phyloP scores from a whole-genome alignment of 768 basidiomycete genomes.

The Kwoniella pini region DNA sequence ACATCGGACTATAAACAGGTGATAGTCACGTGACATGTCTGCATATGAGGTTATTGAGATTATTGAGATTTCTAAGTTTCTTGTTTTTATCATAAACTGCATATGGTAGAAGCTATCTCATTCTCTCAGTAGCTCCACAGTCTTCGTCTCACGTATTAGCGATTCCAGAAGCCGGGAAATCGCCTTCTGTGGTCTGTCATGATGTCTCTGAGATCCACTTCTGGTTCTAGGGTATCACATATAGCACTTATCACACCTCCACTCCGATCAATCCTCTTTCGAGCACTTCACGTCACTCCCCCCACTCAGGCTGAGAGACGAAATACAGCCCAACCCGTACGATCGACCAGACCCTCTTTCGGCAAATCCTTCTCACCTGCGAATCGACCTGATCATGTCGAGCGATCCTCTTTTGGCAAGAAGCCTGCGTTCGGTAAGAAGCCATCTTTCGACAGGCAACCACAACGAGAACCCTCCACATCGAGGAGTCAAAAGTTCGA shows the following conservation, averaged over 20 bases:
- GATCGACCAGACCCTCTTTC: background rate
- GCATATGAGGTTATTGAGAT: no score
- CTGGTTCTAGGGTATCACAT: conserved; percentile 2
- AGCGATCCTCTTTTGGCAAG: background rate
- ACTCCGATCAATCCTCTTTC: conserved; percentile 22
- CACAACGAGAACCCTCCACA: background rate
- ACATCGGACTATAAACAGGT: background rate
- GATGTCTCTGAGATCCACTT: background rate
- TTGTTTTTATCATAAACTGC: no score
- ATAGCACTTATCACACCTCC: conserved; percentile 20
- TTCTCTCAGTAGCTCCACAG: no score
- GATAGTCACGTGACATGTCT: conserved; percentile 16
- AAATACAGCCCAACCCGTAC: background rate
- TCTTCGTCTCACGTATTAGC: no score
- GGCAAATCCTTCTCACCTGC: background rate
- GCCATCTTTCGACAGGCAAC: background rate
- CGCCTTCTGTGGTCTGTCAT: background rate
- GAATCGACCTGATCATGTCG: background rate
- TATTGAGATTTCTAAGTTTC: no score
- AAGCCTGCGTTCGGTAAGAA: background rate
- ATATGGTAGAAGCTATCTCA: no score
- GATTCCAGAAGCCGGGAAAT: background rate
- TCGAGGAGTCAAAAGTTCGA: background rate
- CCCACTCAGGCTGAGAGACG: background rate
- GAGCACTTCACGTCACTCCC: conserved; percentile 21